A percentile compares a stretch with the other conserved stretches of the same genome.
Conservation (phyloP, 192 early-diverging fungal genomes). For the Coemansia sp. region DNA sequence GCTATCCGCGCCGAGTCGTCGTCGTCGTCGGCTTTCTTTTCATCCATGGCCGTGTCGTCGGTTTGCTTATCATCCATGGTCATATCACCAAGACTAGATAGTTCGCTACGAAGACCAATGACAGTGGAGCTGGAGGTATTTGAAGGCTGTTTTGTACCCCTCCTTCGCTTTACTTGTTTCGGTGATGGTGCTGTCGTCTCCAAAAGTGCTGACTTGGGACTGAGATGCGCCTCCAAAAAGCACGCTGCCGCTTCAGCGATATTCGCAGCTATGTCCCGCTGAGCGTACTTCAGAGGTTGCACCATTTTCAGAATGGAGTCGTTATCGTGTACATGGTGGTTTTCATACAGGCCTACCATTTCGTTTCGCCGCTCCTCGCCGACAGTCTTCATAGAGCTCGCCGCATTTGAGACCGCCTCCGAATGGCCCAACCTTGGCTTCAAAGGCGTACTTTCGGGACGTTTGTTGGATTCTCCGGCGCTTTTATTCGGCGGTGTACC, state of each 20-base stretch:
- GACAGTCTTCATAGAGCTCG: background rate
- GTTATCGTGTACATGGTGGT: background rate
- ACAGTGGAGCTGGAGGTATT: background rate
- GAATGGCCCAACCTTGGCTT: background rate
- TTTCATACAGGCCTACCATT: background rate
- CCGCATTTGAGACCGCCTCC: background rate
- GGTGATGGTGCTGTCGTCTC: background rate
- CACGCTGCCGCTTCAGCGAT: background rate
- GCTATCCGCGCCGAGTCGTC: background rate
- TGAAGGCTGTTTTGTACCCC: background rate
- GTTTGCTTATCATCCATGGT: background rate
- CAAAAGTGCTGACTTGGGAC: background rate
- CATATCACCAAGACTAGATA: background rate
- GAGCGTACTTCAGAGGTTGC: background rate
- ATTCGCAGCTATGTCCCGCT: background rate
- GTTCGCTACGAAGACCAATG: background rate
- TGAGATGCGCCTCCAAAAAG: background rate
- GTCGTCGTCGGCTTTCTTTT: no score
- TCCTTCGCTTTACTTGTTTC: no score
- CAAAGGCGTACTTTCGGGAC: background rate
- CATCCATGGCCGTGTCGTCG: background rate
- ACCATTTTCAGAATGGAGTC: background rate
- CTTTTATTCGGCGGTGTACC: background rate
- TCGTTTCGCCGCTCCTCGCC: background rate
- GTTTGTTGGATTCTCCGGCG: background rate